Conservation (phyloP, 2,329 filamentous ascomycete species). For the Verticillium tricorpus region DNA sequence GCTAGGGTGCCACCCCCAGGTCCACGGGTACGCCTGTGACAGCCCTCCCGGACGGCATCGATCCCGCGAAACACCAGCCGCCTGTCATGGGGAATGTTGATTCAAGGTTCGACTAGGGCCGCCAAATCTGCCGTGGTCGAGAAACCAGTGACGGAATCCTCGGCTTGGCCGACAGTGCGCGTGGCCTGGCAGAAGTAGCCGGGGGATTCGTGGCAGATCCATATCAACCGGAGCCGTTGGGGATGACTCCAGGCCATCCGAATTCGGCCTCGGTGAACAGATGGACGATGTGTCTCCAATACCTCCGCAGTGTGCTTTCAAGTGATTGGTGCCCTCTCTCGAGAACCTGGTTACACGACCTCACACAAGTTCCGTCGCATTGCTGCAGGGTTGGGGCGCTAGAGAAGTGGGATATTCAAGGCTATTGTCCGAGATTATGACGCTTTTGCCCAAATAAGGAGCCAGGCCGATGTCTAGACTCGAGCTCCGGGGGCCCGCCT, state of each 20-base stretch:
- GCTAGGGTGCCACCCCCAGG: background rate
- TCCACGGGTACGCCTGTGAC: background rate
- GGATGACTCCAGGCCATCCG: background rate
- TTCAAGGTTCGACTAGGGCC: background rate
- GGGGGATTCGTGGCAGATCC: background rate
- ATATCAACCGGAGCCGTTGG: background rate
- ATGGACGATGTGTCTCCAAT: background rate
- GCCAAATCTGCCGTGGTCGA: background rate
- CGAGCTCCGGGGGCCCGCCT: background rate
- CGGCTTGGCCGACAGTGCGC: background rate
- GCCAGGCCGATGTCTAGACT: background rate
- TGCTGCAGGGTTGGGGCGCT: background rate
- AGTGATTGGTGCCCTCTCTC: conserved; percentile 2
- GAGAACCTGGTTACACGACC: background rate
- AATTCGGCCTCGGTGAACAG: conserved; percentile 2
- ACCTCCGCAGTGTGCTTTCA: background rate
- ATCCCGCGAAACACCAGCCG: background rate
- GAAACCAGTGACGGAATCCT: background rate
- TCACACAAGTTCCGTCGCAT: background rate
- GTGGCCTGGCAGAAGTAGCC: background rate
- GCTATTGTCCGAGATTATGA: background rate
- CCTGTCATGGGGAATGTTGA: background rate
- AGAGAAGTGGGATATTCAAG: background rate
- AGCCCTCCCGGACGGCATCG: background rate
- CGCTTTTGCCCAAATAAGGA: background rate